Conservation (phyloP, 257 asterid genomes). For the Nicotiana noctiflora region DNA sequence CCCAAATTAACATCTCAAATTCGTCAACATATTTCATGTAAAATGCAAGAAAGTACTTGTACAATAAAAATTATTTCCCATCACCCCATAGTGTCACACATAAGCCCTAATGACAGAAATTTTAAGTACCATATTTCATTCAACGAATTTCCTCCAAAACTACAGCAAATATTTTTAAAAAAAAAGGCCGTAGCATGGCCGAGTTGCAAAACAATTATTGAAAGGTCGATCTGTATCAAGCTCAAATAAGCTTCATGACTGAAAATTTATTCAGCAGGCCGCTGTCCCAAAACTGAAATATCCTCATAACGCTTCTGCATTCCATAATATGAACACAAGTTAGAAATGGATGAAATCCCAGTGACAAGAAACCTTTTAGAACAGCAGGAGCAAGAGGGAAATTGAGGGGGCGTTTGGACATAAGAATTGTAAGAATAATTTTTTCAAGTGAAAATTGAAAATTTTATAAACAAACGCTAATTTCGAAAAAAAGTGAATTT, state of each 20-base stretch:
- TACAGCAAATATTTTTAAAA: constrained; percentile 13
- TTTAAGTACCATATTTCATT: neutral
- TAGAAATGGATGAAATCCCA: neutral
- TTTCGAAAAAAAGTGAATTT: too few species aligned
- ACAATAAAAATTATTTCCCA: neutral
- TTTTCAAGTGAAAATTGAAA: too few species aligned
- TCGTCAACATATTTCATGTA: neutral
- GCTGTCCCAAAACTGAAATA: constrained; percentile 76
- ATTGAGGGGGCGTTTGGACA: too few species aligned
- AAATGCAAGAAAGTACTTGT: neutral
- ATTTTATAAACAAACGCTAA: too few species aligned
- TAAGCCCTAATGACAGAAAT: neutral
- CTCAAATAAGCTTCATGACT: neutral
- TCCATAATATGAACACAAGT: neutral
- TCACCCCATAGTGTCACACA: neutral
- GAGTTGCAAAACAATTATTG: constrained; percentile 27
- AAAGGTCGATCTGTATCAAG: constrained; percentile 15
- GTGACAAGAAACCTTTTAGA: too few species aligned
- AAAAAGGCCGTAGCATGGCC: constrained; percentile 11
- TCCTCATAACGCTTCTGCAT: constrained; percentile 87
- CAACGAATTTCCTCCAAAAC: neutral
- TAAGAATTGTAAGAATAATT: too few species aligned
- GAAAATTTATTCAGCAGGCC: constrained; percentile 51
- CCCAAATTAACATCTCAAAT: neutral
- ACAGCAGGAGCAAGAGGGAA: too few species aligned